These are phyloP conservation scores for Amaranthus palmeri DNA, from an alignment of 148 eudicot genomes.

Conservation along the genomic window DNA sequence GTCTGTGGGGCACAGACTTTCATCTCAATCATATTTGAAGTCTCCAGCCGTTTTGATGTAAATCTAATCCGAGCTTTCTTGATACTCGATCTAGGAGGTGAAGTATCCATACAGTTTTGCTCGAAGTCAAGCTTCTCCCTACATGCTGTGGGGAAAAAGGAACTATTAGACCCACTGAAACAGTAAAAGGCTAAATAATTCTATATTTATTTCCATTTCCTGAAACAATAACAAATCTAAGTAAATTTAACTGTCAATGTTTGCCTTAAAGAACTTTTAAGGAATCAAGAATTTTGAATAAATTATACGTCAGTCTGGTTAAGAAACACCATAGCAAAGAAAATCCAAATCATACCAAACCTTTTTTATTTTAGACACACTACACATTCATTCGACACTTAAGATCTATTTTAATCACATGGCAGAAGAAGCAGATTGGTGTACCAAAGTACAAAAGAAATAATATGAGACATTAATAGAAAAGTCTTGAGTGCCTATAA, in stretches of 20 bases:
- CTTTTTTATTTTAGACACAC: not conserved
- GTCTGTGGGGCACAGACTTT: constrained; percentile 23
- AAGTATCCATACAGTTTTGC: constrained; percentile 28
- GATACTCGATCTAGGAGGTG: constrained; percentile 26
- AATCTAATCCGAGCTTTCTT: constrained; percentile 20
- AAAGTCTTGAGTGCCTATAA: not conserved
- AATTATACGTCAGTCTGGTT: not conserved
- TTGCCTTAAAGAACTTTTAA: no score
- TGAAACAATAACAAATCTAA: not conserved
- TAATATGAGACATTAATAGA: not conserved
- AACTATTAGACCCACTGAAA: constrained; percentile 12
- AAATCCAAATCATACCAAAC: not conserved
- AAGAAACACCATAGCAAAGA: not conserved
- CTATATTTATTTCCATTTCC: no score
- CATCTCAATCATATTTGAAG: constrained; percentile 16
- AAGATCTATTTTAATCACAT: not conserved
- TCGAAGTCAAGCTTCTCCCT: constrained; percentile 38
- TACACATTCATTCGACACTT: not conserved
- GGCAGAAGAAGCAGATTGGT: not conserved
- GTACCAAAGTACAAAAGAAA: not conserved
- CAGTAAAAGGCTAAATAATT: not conserved
- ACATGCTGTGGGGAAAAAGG: constrained; percentile 35
- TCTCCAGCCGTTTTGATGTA: constrained; percentile 21
- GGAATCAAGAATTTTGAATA: no score
- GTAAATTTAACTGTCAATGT: not conserved